phyloP scores from a whole-genome alignment of 495 filamentous ascomycete species.

The Tuber brumale region DNA sequence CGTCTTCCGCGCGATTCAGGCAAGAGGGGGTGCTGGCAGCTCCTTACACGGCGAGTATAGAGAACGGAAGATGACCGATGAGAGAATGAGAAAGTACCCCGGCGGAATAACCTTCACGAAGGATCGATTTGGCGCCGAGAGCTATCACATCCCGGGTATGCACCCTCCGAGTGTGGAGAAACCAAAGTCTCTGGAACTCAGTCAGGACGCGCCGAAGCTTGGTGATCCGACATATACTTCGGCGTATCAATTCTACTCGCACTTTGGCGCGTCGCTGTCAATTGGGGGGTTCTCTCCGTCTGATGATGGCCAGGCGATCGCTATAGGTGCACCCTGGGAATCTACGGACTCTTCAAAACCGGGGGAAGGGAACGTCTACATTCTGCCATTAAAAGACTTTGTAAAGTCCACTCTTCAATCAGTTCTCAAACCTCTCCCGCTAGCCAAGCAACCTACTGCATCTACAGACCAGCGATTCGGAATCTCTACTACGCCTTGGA shows the following conservation, averaged over 20 bases:
- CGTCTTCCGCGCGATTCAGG: slow-evolving; percentile 39
- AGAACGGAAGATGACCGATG: neutral
- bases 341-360: slow-evolving; percentile 32
- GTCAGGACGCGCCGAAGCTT: slow-evolving; percentile 9
- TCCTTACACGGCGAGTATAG: neutral
- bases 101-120: slow-evolving; percentile 14
- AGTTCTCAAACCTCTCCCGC: neutral
- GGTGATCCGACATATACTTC: slow-evolving; percentile 25
- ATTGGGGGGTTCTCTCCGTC: slow-evolving; percentile 18
- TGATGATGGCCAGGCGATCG: slow-evolving; percentile 16
- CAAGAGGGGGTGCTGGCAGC: slow-evolving; percentile 30
- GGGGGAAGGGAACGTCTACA: slow-evolving; percentile 35
- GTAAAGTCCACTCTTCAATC: neutral
- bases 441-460: neutral
- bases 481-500: slow-evolving; percentile 16
- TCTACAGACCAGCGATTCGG: slow-evolving; percentile 36
- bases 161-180: neutral
- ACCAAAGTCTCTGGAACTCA: neutral
- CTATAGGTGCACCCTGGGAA: slow-evolving; percentile 35
- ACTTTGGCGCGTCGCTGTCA: slow-evolving; percentile 33
- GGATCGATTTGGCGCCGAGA: slow-evolving; percentile 35
- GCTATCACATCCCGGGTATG: slow-evolving; percentile 26
- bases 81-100: slow-evolving; percentile 9
- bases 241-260: slow-evolving; percentile 34
- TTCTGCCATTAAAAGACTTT: slow-evolving; percentile 29